Base-by-base conservation (phyloP, 73 alveolate species). In the Stentor coeruleus region DNA sequence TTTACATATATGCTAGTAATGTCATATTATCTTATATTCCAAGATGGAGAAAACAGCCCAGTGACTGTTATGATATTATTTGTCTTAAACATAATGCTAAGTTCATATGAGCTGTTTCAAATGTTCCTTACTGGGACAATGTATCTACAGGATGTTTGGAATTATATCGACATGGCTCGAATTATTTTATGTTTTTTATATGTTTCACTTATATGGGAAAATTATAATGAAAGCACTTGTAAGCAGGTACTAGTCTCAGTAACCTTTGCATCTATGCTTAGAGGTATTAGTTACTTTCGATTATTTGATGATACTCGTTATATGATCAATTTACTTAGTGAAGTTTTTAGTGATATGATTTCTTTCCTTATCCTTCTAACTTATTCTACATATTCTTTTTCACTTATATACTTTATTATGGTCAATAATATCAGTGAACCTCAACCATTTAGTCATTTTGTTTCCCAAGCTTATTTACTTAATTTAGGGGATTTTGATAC, bases 281-380 rank as follows among this genome's bases (percentile, higher is more conserved):
- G 90, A 80, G 90, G 90, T 40, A 84, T 84, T 66, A 60, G 85
- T 28, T 80, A 81, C 59, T 81, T 84, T 35, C 75, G 90, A 38
- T 37, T 84, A 35, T 84, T 84, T 35, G 76, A 26, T 38, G 20
- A 6, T 35, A 28, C 81, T 3, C 75, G 87, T 60, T 84, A 84
- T 79, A 60, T 84, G 83, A 84, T 81, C n/a, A 84, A 79, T 38
- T 38, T 84, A 81, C 37, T 84, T 35, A 84, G 38, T 15, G 90
- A 84, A 80, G 81, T 84, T 3, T 60, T 84, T 36, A 84, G 76
- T 39, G 90, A 84, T 39, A 84, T 84, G 90, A 3, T 59, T 3
- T 35, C 80, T 55, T 84, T 84, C 39, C n/a, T 55, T 28, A 77
- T 80, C 35, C 77, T 84, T 28, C 83, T 84, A 3, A n/a, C 35